Evolutionary conservation across 2,329 filamentous ascomycete species (phyloP), one percentile per base, ranked within the genome.

Genomic region (Aspergillus chevalieri): DNA sequence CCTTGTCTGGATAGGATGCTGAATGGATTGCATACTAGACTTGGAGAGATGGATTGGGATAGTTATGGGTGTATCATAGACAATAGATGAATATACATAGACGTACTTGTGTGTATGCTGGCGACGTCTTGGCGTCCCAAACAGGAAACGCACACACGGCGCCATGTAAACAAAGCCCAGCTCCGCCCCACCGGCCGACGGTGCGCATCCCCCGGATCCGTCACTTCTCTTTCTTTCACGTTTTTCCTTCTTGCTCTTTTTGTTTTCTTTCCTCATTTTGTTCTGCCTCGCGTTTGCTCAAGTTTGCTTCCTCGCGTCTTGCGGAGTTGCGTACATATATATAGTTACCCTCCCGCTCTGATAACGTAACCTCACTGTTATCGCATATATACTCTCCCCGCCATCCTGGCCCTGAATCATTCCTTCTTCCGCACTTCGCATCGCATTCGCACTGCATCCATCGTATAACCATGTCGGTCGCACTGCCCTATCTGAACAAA

Each of bases 401-500:
- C 34, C n/a, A 38, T 38, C 14, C 34, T 38, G 34, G 34, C 9
- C 15, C 39, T 43, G 41, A 6, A 43, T 43, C 41, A 19, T 21
- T 21, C 12, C 14, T 22, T 19, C n/a, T 34, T 60, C 61, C 79
- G 66, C 61, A 21, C 17, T 14, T 21, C 38, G 9, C 38, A 41
- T 41, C 34, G 14, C 34, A 87, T 87, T 84, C 82, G 14, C 34
- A 17, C 8, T 19, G 34, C 34, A n/a, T 38, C 34, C 6, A 17
- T 38, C n/a, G 7, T 19, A 38, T 38, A 1, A 19, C 34, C 34
- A 38, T 38, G 34, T 38, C 34, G 6, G 73, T 73, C 60, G 74
- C 72, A 58, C 82, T 85, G 65, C 81, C 83, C 60, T 95, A 87
- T 82, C 78, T 95, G 66, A 81, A 84, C 70, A 79, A 80, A 68